phyloP scores from a whole-genome alignment of 1,139 yeast species.

The Hansenula sp. region DNA sequence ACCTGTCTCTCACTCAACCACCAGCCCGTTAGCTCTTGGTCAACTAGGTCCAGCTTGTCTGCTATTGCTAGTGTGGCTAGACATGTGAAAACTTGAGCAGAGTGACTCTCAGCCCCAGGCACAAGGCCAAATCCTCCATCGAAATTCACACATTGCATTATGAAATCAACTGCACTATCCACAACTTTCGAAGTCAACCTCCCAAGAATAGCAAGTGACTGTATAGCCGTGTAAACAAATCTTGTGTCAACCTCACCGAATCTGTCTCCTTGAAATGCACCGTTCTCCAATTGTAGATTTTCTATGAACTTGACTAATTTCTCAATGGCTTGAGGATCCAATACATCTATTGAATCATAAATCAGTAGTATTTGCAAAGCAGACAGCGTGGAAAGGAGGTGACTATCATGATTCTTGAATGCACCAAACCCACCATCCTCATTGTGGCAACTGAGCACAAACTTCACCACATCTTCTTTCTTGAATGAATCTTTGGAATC shows the following conservation, averaged over 20 bases:
- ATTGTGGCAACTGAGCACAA: constrained; percentile 68
- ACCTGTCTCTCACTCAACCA: constrained; percentile 94
- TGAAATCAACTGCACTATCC: constrained; percentile 62
- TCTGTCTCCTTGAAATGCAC: constrained; percentile 84
- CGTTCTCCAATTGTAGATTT: constrained; percentile 62
- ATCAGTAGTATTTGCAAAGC: constrained; percentile 78
- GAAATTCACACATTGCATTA: constrained; percentile 73
- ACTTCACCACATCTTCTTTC: constrained; percentile 56
- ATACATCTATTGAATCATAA: constrained; percentile 52
- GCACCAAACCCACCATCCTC: constrained; percentile 79
- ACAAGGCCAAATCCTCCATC: constrained; percentile 95
- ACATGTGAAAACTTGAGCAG: constrained; percentile 90
- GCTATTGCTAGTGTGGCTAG: constrained; percentile 75
- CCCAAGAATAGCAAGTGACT: constrained; percentile 66
- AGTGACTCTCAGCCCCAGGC: constrained; percentile 95
- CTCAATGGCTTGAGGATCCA: constrained; percentile 27
- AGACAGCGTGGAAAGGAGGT: constrained; percentile 79
- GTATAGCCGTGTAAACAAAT: constrained; percentile 80
- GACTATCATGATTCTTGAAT: constrained; percentile 86
- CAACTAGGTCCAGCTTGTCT: constrained; percentile 52
- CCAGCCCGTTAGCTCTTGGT: constrained; percentile 50
- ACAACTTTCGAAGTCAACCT: constrained; percentile 56
- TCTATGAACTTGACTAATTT: constrained; percentile 45
- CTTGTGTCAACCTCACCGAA: constrained; percentile 94
- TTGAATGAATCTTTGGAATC: constrained; percentile 56